Percentiles rank a stretch among this genome's conserved stretches.
phyloP scores from a whole-genome alignment of 2,329 filamentous ascomycete species.

The Thielaviopsis punctulata region DNA sequence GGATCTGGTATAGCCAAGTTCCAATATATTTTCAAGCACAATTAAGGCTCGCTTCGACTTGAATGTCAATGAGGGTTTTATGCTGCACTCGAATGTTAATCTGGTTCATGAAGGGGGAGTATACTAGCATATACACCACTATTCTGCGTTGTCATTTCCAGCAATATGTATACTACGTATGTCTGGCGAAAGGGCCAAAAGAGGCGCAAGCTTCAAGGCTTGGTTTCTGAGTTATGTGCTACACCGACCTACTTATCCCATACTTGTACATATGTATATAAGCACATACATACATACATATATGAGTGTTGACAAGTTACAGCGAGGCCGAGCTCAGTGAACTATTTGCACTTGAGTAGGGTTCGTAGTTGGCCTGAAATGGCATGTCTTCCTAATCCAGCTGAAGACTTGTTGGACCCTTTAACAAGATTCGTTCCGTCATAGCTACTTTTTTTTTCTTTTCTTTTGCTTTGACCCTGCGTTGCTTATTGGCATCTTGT shows the following conservation, averaged over 20 bases:
- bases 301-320: background rate
- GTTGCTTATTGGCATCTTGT: background rate
- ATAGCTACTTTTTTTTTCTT: background rate
- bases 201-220: too few relatives aligned
- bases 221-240: too few relatives aligned
- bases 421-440: background rate
- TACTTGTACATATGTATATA: too few relatives aligned
- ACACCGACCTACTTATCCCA: too few relatives aligned
- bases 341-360: background rate
- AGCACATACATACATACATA: background rate
- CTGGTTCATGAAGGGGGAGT: too few relatives aligned
- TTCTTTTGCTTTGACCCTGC: slow-evolving; percentile 1
- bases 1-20: background rate
- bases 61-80: background rate
- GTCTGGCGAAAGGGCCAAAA: too few relatives aligned
- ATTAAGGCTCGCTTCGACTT: background rate
- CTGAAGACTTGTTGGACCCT: background rate
- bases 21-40: background rate
- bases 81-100: too few relatives aligned
- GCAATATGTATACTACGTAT: too few relatives aligned
- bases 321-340: background rate
- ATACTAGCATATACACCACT: too few relatives aligned
- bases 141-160: too few relatives aligned
- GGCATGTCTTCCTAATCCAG: background rate
- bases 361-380: background rate